Percentiles rank a stretch among this genome's conserved stretches.
These are phyloP conservation scores for Pulveroboletus sp. DNA, from an alignment of 768 basidiomycete genomes.

Conservation along the genomic window DNA sequence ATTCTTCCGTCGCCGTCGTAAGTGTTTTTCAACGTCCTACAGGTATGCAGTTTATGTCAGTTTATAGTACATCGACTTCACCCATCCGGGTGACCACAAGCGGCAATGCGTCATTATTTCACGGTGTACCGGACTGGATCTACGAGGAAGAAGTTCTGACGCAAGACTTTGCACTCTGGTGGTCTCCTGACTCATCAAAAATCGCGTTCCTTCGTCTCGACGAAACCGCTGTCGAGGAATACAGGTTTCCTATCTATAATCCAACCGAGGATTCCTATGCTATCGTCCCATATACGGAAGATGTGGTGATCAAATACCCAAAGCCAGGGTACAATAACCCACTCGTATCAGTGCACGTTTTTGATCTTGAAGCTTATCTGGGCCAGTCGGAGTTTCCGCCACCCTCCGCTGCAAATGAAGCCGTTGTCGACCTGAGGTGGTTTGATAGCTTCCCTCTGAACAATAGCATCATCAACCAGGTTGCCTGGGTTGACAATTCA, in stretches of 20 bases:
- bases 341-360: slow-evolving; percentile 74
- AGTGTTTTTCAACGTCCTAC: slow-evolving; percentile 19
- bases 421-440: slow-evolving; percentile 66
- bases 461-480: slow-evolving; percentile 73
- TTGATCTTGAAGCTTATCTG: slow-evolving; percentile 62
- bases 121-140: slow-evolving; percentile 97
- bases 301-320: slow-evolving; percentile 69
- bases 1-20: slow-evolving; percentile 66
- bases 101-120: slow-evolving; percentile 81
- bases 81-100: slow-evolving; percentile 75
- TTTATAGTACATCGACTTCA: slow-evolving; percentile 32
- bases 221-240: slow-evolving; percentile 84
- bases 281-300: slow-evolving; percentile 72
- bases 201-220: slow-evolving; percentile 86
- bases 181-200: slow-evolving; percentile 59
- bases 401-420: slow-evolving; percentile 33
- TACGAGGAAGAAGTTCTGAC: slow-evolving; percentile 91
- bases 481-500: slow-evolving; percentile 80
- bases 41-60: slow-evolving; percentile 3
- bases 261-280: slow-evolving; percentile 64
- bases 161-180: slow-evolving; percentile 78
- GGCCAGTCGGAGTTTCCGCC: slow-evolving; percentile 27
- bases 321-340: slow-evolving; percentile 92
- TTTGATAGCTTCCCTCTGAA: slow-evolving; percentile 46
- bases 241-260: slow-evolving; percentile 88